Conservation (phyloP, 306 rosid genomes). For the Echinosophora koreensis region DNA sequence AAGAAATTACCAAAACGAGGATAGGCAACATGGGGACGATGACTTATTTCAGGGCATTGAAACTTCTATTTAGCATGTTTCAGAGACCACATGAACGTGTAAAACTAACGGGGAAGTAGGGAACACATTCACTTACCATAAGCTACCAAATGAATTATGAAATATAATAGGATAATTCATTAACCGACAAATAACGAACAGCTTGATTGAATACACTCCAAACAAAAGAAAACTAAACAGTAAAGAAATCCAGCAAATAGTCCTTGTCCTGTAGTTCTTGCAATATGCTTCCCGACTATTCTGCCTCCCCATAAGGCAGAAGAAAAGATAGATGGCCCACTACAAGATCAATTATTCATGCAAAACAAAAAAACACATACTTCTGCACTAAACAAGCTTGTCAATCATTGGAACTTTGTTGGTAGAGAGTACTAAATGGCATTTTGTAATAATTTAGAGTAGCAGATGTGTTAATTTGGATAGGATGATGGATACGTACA, state of each 20-base stretch:
- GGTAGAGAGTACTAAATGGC: neutral
- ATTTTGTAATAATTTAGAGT: conserved; percentile 21
- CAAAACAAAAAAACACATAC: neutral
- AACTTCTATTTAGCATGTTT: neutral
- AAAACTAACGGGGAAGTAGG: no score
- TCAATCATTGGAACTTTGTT: conserved; percentile 13
- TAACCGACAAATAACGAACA: neutral
- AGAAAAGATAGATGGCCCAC: neutral
- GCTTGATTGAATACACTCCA: neutral
- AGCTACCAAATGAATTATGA: neutral
- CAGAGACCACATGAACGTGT: neutral
- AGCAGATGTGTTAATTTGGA: neutral
- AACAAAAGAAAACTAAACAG: neutral
- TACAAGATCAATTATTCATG: neutral
- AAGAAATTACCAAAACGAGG: no score
- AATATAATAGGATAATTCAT: neutral
- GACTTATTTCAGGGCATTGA: no score
- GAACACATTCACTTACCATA: neutral
- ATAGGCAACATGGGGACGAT: neutral
- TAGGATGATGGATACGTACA: neutral
- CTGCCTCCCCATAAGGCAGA: neutral
- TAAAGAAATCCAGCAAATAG: neutral
- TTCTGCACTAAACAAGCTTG: neutral
- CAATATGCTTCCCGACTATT: neutral
- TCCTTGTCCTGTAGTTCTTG: conserved; percentile 42